A percentile compares a stretch with the other conserved stretches of the same genome.
These are phyloP conservation scores for Rhodotorula sp. DNA, from an alignment of 1,284 basidiomycete genomes.

Conservation along the genomic window DNA sequence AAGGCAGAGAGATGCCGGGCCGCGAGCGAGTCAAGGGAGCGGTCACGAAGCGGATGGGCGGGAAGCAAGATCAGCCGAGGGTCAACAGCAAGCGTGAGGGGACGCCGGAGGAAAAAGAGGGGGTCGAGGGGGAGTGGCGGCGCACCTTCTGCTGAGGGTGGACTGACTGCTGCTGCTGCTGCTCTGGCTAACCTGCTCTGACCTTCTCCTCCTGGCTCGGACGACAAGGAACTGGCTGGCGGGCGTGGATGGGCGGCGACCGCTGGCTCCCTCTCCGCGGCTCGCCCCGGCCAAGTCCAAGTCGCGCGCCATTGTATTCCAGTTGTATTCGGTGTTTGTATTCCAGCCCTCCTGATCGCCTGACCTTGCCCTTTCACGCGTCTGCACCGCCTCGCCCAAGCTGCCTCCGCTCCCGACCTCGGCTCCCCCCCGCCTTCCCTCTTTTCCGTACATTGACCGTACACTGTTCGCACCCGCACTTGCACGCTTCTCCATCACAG, in stretches of 20 bases:
- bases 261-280: no score
- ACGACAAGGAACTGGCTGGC: neutral
- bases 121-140: neutral
- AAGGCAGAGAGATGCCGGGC: neutral
- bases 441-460: no score
- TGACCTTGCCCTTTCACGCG: neutral
- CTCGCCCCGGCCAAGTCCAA: no score
- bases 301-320: no score
- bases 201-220: constrained; percentile 14
- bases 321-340: no score
- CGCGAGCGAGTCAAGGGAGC: no score
- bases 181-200: constrained; percentile 7
- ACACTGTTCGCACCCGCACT: neutral
- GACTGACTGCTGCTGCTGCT: constrained; percentile 12
- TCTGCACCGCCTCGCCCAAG: neutral
- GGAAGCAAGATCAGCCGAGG: neutral
- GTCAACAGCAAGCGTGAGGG: neutral
- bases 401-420: neutral
- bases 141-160: constrained; percentile 1
- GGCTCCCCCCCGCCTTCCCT: neutral
- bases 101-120: neutral
- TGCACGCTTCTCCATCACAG: neutral
- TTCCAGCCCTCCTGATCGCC: neutral
- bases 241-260: no score
- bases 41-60: neutral